Evolutionary conservation across 2,329 filamentous ascomycete genomes (phyloP), one percentile per base, ranked within the genome.

Genomic region (Cladosporium velox): DNA sequence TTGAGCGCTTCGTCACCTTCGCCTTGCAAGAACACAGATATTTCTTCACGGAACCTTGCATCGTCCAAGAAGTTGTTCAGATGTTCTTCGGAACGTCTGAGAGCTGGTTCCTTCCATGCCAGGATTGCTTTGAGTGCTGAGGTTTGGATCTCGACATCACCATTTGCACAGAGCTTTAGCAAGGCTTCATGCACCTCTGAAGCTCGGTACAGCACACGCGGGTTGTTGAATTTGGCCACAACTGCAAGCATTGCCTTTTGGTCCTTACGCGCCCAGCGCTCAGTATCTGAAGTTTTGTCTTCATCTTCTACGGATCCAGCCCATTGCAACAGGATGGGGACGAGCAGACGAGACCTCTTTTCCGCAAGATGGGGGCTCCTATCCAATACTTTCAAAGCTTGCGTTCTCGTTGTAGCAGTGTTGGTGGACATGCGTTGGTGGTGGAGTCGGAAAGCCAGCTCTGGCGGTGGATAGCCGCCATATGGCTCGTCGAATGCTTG

Each of bases 61-160:
- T 98, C 95, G 70, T 99, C 95, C 10, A 98, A 85, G 1, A 99
- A 83, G 72, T 92, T 93, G 68, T 92, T 85, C 28, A 99, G 79
- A 71, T 93, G 92, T 71, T 97, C 93, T 72, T 93, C 88, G 74
- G 98, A 97, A 0, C 88, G 85, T 67, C 85, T 85, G 59, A 99
- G 83, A 10, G 85, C 88, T 2, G 89, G 84, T 66, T 91, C 87
- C 77, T 97, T 98, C 94, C 95, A 99, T 0, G 92, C 87, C 62
- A 97, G 83, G 8, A 99, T 86, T 10, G 90, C 91, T 76, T 93
- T 93, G 41, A 99, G 83, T 0, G 93, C 89, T 55, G 90, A 87
- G 70, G 90, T 94, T 77, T 99, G 95, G 18, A 97, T 87, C 70
- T 97, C 94, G 3, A 89, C 85, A 74, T 99, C 95, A 72, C 95